Conservation (phyloP, 371 early-diverging fungal genomes). For the Rhizopus delemar region DNA sequence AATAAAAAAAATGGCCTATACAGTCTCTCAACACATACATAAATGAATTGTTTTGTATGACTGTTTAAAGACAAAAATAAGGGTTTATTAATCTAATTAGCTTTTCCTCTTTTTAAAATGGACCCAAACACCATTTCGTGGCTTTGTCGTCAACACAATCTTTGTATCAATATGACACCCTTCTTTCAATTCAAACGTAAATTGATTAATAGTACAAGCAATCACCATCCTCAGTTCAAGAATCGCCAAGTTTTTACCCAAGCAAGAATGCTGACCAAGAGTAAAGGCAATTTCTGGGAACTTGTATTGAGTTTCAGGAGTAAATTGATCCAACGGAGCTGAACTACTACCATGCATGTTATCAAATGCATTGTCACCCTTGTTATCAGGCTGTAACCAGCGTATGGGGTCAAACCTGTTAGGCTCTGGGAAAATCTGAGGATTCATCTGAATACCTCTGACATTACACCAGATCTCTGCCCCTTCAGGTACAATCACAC, state of each 20-base stretch:
- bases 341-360: slow-evolving; percentile 2
- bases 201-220: slow-evolving; percentile 45
- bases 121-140: slow-evolving; percentile 47
- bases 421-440: slow-evolving; percentile 43
- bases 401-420: slow-evolving; percentile 41
- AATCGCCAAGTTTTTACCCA: slow-evolving; percentile 49
- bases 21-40: no score
- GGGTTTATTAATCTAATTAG: neutral
- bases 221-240: slow-evolving; percentile 47
- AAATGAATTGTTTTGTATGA: no score
- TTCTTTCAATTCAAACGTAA: slow-evolving; percentile 30
- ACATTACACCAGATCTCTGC: slow-evolving; percentile 54
- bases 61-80: no score
- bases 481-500: slow-evolving; percentile 38
- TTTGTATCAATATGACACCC: slow-evolving; percentile 44
- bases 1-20: no score
- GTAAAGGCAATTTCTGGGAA: slow-evolving; percentile 54
- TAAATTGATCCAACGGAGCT: neutral
- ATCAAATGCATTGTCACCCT: slow-evolving; percentile 21
- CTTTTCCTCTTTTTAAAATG: slow-evolving; percentile 26
- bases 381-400: slow-evolving; percentile 32
- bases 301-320: slow-evolving; percentile 36
- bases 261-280: slow-evolving; percentile 46
- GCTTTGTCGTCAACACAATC: slow-evolving; percentile 49
- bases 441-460: slow-evolving; percentile 53